A percentile compares a stretch with the other conserved stretches of the same genome.
Conservation (phyloP, 2,329 filamentous ascomycete genomes). For the Gaeumannomyces sp. region DNA sequence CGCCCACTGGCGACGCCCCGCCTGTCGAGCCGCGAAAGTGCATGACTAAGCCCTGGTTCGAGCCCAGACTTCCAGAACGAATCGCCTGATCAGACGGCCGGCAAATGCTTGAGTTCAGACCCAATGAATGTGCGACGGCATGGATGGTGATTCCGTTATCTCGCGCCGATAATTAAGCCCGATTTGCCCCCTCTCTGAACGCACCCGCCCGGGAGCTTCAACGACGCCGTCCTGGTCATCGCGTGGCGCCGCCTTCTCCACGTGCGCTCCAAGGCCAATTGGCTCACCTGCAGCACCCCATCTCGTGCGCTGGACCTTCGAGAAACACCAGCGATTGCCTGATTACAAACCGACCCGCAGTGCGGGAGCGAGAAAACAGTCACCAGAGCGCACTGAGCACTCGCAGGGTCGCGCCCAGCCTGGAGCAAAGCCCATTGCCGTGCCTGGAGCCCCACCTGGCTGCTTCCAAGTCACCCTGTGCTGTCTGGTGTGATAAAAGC, state of each 20-base stretch:
- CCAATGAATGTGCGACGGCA: neutral
- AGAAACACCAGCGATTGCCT: neutral
- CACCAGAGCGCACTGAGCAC: too few relatives aligned
- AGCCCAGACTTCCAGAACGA: neutral
- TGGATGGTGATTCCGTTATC: too few relatives aligned
- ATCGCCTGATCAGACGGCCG: neutral
- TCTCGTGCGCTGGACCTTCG: neutral
- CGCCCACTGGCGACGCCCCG: too few relatives aligned
- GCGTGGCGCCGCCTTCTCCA: neutral
- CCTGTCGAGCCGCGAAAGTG: neutral
- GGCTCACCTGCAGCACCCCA: too few relatives aligned
- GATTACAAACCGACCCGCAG: neutral
- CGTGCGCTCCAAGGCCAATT: neutral
- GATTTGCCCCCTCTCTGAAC: neutral
- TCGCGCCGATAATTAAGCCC: neutral
- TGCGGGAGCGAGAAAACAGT: too few relatives aligned
- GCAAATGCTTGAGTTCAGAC: too few relatives aligned
- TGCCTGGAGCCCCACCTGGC: too few relatives aligned
- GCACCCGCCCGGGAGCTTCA: too few relatives aligned
- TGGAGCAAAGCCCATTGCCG: too few relatives aligned
- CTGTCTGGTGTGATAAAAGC: neutral
- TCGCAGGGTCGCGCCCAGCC: neutral
- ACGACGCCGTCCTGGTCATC: neutral
- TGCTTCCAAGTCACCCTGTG: too few relatives aligned
- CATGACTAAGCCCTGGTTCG: neutral